Percentiles rank a stretch among this genome's conserved stretches.
phyloP scores from a whole-genome alignment of 306 rosid species.

The Begonia fuchsioides region DNA sequence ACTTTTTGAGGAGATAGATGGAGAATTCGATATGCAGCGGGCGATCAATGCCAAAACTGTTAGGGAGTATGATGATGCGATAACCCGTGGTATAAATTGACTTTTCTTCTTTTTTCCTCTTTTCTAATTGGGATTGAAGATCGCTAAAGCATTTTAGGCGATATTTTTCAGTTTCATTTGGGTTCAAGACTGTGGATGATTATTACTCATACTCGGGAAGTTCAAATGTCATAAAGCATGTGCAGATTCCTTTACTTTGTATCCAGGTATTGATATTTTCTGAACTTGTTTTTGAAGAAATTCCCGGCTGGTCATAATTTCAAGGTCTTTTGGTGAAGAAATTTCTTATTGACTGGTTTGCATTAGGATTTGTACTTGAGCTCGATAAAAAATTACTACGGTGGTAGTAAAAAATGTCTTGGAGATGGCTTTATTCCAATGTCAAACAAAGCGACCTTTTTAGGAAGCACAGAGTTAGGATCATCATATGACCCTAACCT shows the following conservation, averaged over 20 bases:
- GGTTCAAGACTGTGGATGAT: conserved; percentile 89
- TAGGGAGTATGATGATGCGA: conserved; percentile 75
- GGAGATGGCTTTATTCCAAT: no score
- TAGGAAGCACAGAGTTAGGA: no score
- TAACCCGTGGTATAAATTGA: conserved; percentile 66
- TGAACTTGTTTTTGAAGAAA: not conserved
- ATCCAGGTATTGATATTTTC: conserved; percentile 49
- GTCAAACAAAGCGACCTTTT: no score
- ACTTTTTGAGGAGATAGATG: conserved; percentile 64
- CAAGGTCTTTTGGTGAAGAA: no score
- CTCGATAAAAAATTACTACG: not conserved
- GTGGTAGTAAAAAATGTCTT: no score
- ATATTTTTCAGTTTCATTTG: conserved; percentile 72
- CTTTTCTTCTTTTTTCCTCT: not conserved
- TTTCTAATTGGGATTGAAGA: not conserved
- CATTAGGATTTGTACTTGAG: not conserved
- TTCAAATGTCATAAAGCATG: conserved; percentile 68
- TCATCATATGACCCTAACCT: no score
- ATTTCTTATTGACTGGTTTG: not conserved
- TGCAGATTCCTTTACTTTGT: conserved; percentile 75
- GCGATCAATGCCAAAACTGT: conserved; percentile 68
- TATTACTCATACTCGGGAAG: conserved; percentile 72
- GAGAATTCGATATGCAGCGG: conserved; percentile 51
- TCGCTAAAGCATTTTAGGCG: not conserved
- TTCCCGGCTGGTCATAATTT: no score